Evolutionary conservation across 345 rosid species (phyloP), one percentile per base, ranked within the genome.

Genomic region (Eucalyptus regnans): DNA sequence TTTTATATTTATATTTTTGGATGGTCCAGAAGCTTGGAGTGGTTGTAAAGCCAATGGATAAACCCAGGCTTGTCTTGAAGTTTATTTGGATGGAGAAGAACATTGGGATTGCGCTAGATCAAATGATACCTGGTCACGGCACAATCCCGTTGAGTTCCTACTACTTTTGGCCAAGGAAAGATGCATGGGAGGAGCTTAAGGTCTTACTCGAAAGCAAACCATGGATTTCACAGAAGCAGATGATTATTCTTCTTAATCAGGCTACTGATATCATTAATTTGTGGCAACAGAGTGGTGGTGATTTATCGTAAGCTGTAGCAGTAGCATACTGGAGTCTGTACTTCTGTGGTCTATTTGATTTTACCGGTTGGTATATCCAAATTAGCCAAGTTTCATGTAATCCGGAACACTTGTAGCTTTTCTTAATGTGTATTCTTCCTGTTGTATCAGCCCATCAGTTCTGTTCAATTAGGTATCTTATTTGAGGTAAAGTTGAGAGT

Each of bases 151-250:
- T 96, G 76, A 95, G 97, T 89, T 96, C 98, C 10, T 97, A 95
- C 93, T 95, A 95, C 93, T 96, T 97, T 89, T 97, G 99, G 99
- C 95, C 99, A 6, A 92, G 94, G 90, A 94, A 94, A 90, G 96
- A 97, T 90, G 99, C 98, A 8, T 96, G 98, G 97, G 96, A 96
- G 90, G 95, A 95, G 93, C 98, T 97, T 89, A 96, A 94, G 92
- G 80, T 92, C 66, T 81, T 95, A 90, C 92, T 97, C 22, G 99
- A 96, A 91, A 94, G 94, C 93, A 95, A 95, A 89, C 97, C 96
- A 31, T 96, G 99, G 98, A 96, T 97, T 89, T 95, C 99, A 12
- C 95, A 91, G 87, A 93, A 89, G 90, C 96, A 96, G 89, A 94
- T 96, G 91, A 89, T 93, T 89, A 91, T 94, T 89, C 96, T 96